Evolutionary conservation across 768 basidiomycete genomes (phyloP).

Genomic region (Nidularia pulvinata): DNA sequence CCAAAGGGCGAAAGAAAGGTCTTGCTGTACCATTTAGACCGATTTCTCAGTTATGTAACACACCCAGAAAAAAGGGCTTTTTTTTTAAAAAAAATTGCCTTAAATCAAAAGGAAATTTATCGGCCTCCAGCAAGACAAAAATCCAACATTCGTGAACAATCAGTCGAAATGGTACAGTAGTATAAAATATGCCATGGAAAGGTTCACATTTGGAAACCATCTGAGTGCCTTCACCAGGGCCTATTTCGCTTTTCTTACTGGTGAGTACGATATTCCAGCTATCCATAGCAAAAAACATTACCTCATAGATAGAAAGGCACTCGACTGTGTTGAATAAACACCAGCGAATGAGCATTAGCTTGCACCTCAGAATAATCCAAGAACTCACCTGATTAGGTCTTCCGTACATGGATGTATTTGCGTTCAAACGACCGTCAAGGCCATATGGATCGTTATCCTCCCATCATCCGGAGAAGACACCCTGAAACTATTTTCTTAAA

Average conservation of each 20-base stretch:
- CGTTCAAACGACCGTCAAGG: slow-evolving; percentile 46
- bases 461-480: slow-evolving; percentile 53
- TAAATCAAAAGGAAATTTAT: no score
- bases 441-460: slow-evolving; percentile 55
- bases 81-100: no score
- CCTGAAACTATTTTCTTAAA: slow-evolving; percentile 46
- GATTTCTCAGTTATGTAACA: no score
- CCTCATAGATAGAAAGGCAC: slow-evolving; percentile 47
- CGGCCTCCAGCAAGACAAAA: no score
- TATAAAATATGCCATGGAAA: slow-evolving; percentile 57
- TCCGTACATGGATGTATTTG: slow-evolving; percentile 52
- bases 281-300: slow-evolving; percentile 19
- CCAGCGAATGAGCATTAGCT: background rate
- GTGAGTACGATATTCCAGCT: background rate
- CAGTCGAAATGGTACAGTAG: slow-evolving; percentile 20
- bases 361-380: background rate
- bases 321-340: slow-evolving; percentile 16
- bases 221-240: slow-evolving; percentile 54
- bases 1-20: slow-evolving; percentile 62
- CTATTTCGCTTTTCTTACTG: slow-evolving; percentile 37
- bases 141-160: no score
- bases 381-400: slow-evolving; percentile 33
- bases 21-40: slow-evolving; percentile 10
- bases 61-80: no score
- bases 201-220: slow-evolving; percentile 53